Conservation (phyloP, 257 asterid species). For the Solanum gandarillasii region DNA sequence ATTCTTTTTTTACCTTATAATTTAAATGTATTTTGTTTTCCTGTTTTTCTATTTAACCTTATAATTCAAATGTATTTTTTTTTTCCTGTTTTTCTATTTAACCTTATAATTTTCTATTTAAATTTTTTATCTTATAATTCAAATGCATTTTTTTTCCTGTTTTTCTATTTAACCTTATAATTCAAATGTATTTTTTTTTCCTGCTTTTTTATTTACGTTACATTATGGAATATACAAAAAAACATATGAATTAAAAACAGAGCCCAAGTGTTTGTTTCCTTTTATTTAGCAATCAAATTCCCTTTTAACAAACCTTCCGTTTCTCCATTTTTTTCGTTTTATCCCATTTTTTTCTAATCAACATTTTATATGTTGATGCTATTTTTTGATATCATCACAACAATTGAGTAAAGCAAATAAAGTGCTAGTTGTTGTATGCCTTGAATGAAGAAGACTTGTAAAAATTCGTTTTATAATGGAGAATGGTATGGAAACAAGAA, state of each 20-base stretch:
- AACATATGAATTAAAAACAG: background rate
- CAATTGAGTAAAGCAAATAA: background rate
- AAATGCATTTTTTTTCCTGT: too few relatives aligned
- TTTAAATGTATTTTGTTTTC: too few relatives aligned
- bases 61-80: background rate
- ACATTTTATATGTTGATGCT: background rate
- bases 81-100: background rate
- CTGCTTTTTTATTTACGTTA: background rate
- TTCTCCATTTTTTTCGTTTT: background rate
- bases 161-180: too few relatives aligned
- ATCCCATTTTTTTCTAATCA: background rate
- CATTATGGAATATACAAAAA: background rate
- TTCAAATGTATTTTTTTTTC: background rate
- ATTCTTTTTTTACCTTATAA: too few relatives aligned
- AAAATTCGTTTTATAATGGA: constrained; percentile 5
- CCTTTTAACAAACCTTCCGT: background rate
- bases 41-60: too few relatives aligned
- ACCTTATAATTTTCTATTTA: too few relatives aligned
- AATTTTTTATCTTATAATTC: too few relatives aligned
- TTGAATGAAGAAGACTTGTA: constrained; percentile 1
- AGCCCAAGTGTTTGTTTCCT: background rate
- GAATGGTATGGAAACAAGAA: constrained; percentile 4
- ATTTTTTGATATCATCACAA: background rate
- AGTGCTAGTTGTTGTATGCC: background rate
- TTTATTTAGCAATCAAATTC: background rate